Evolutionary conservation across 2,329 filamentous ascomycete genomes (phyloP).

Genomic region (Colletotrichum gloeosporioides): DNA sequence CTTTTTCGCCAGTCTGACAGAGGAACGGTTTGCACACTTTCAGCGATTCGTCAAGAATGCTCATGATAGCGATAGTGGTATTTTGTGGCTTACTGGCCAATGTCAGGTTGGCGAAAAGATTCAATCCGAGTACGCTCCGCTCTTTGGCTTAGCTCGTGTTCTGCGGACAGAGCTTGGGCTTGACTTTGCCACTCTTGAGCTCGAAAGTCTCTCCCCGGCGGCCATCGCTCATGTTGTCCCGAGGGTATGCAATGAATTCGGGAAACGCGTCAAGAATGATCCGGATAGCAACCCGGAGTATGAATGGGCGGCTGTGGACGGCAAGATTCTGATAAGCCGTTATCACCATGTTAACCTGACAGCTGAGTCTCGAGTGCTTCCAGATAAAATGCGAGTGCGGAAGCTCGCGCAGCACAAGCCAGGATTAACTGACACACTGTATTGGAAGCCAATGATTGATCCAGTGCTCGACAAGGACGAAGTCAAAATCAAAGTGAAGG

Average conservation of each 20-base stretch:
- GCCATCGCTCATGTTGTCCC: background rate
- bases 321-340: constrained; percentile 28
- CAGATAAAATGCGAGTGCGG: background rate
- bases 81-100: constrained; percentile 9
- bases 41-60: constrained; percentile 11
- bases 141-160: constrained; percentile 23
- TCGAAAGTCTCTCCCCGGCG: background rate
- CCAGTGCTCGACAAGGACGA: background rate
- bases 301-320: constrained; percentile 33
- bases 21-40: constrained; percentile 10
- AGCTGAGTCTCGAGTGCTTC: constrained; percentile 20
- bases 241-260: background rate
- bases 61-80: background rate
- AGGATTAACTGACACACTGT: background rate
- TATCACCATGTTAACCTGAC: constrained; percentile 22
- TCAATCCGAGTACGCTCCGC: constrained; percentile 20
- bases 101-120: background rate
- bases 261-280: background rate
- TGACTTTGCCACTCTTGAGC: background rate
- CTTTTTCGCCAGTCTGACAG: background rate
- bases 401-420: background rate
- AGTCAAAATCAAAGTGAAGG: background rate
- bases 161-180: constrained; percentile 24
- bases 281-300: constrained; percentile 26
- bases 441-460: background rate